Base-by-base conservation (phyloP, 805 yeast genomes). In the Wickerhamomyces sydowiorum region DNA sequence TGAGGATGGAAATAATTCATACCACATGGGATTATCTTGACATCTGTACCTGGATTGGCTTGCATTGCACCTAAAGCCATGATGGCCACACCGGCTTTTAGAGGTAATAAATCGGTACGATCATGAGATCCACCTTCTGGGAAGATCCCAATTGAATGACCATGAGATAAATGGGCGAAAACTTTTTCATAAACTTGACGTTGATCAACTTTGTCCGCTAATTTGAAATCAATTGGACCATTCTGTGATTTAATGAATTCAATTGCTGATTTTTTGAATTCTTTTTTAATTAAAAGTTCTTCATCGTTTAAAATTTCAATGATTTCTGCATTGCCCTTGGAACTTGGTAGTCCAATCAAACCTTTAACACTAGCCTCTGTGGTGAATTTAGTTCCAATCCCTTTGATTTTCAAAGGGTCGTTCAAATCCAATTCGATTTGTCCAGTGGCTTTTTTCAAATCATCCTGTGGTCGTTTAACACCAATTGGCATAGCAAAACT, bases 91-190 rank as follows among this genome's bases (percentile, higher is more conserved):
- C 99, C 99, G 1, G 98, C 96, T 59, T 93, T 91, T 51, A 91
- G 69, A 0, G 99, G 99, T 39, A 91, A 71, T 51, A 91, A 65
- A 48, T 88, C 95, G 0, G 98, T 81, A 51, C 99, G 73, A 61
- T 91, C 99, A 57, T 91, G 99, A 12, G 96, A 88, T 1, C 99
- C 99, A 45, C 99, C 99, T 68, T 93, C 99, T 8, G 99, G 97
- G 67, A 89, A 93, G 36, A 93, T 86, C 10, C 98, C 98, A 28
- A 93, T 65, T 48, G 95, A 86, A 43, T 86, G 78, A 33, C 93
- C 89, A 45, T 78, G 73, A 17, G 86, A 75, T 48, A 93, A 71
- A 60, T 88, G 96, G 38, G 82, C 78, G 60, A 90, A 93, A 3
- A 93, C 98, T 48, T 75, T 73, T 41, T 84, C 76, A 62, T 88